Evolutionary conservation across 331 rosid species (phyloP), one percentile per base, ranked within the genome.

Genomic region (Dryas integrifolia): DNA sequence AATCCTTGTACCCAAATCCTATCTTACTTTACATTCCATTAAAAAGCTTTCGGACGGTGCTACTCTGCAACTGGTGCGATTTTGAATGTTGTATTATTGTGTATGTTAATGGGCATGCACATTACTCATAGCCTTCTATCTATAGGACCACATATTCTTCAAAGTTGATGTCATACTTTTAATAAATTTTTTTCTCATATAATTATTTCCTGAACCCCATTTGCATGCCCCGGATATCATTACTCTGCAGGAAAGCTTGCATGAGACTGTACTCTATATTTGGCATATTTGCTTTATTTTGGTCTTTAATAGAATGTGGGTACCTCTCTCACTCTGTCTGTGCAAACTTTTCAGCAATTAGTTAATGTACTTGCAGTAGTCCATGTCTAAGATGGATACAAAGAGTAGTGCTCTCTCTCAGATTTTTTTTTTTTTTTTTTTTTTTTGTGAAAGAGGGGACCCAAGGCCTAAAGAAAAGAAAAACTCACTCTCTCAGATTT

Each of bases 331-430:
- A 61, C 40, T 61, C 67, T 39, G 26, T 39, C 47, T 39, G 26
- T 40, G 21, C 21, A 40, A 62, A 62, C 67, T 15, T n/a, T 30
- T 62, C 35, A 62, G 67, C 50, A 41, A 63, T 15, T 63, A 30
- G 35, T 30, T 41, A 41, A 63, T 63, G 50, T n/a, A 63, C 68
- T 40, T 62, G 49, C 67, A 41, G 47, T 26, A 2, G 24, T 61
- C 18, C 15, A 53, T 11, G 18, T 3, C 6, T 15, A 8, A 6
- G 49, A 62, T 40, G 50, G 67, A 63, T 16, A 11, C 6, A 63
- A n/a, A n/a, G 8, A 39, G 65, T 6, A 13, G 6, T 30, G 35
- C 35, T 0, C 35, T n/a, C 39, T 60, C 65, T 11, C 3, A 38
- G 46, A 38, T 35, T 58, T 5, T 11, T 0, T 11, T 0, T 30